phyloP scores from a whole-genome alignment of 2,329 filamentous ascomycete genomes.

The Trichoderma sp. region DNA sequence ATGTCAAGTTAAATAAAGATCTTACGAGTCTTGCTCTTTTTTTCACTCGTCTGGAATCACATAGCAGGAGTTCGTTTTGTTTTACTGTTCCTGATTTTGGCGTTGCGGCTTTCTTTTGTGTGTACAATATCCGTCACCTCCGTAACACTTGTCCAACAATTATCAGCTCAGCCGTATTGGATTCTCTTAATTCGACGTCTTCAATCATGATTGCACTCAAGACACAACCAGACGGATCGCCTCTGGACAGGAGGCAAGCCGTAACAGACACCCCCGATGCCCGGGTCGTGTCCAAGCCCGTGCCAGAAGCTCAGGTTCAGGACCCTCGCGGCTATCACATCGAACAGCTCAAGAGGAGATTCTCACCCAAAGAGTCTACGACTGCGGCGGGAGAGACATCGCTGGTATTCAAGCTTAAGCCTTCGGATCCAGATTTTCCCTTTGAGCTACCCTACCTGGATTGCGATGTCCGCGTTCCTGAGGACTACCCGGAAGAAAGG shows the following conservation, averaged over 20 bases:
- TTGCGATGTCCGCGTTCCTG: slow-evolving; percentile 65
- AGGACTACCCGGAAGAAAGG: slow-evolving; percentile 56
- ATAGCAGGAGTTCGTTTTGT: neutral
- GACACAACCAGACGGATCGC: slow-evolving; percentile 30
- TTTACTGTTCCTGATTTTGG: neutral
- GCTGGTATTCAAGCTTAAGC: slow-evolving; percentile 63
- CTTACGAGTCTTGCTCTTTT: neutral
- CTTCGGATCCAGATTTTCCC: slow-evolving; percentile 81
- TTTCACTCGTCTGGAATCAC: neutral
- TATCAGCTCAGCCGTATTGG: neutral
- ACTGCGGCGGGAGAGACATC: slow-evolving; percentile 50
- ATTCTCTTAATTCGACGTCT: neutral
- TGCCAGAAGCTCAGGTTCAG: slow-evolving; percentile 61
- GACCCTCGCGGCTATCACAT: slow-evolving; percentile 74
- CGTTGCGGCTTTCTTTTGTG: neutral
- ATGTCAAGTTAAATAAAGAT: neutral
- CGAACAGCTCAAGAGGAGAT: slow-evolving; percentile 68
- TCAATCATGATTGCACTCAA: slow-evolving; percentile 41
- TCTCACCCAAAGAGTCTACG: slow-evolving; percentile 47
- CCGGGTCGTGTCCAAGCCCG: slow-evolving; percentile 61
- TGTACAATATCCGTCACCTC: neutral
- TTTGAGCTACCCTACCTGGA: slow-evolving; percentile 70
- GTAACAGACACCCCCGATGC: slow-evolving; percentile 44
- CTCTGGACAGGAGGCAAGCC: slow-evolving; percentile 43
- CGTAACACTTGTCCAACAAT: neutral